Base-by-base conservation (phyloP, 2,329 filamentous ascomycete genomes). In the Trichoderma sp. region DNA sequence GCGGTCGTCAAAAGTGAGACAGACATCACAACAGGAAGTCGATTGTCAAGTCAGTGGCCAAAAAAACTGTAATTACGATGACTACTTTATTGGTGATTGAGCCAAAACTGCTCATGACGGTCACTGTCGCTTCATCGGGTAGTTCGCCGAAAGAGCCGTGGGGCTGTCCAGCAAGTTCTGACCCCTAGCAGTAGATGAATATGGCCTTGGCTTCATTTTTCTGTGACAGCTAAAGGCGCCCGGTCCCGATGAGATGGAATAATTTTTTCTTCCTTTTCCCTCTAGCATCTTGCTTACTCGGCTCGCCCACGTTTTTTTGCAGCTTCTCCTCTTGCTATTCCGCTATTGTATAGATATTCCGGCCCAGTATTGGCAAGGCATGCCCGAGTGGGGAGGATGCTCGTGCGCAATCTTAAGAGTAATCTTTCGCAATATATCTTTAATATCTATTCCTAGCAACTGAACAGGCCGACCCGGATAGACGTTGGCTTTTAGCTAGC, bases 361-460 rank as follows among this genome's bases (percentile, higher is more conserved):
- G 61, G 35, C 14, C 47, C 19, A 40, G 61, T 49, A 33, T 8
- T 64, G 61, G 37, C 7, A 37, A 59, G 37, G 63, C 53, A 29
- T 52, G 47, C n/a, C 33, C 16, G 5, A 37, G 63, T 67, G 63
- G 63, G 43, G 63, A 58, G 4, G 14, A 6, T 52, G 35, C 55
- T 59, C 55, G 53, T 31, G 55, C 37, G 63, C 31, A 67, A 67
- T 67, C 31, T 67, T 58, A 67, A 13, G 13, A 47, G 63, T 59
- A 58, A 67, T 58, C 31, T 49, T 37, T 59, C 21, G 63, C 63
- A 67, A 67, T 67, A 49, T 67, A 59, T 59, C 37, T 49, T 67
- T 65, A 67, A 67, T 67, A 67, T 67, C 63, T 35, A 59, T 58
- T 29, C 53, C 63, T 21, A 58, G 63, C 16, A 66, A 57, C 29